A percentile compares a stretch with the other conserved stretches of the same genome.
phyloP scores from a whole-genome alignment of 805 yeast species.

The Metschnikowia dekortorum region DNA sequence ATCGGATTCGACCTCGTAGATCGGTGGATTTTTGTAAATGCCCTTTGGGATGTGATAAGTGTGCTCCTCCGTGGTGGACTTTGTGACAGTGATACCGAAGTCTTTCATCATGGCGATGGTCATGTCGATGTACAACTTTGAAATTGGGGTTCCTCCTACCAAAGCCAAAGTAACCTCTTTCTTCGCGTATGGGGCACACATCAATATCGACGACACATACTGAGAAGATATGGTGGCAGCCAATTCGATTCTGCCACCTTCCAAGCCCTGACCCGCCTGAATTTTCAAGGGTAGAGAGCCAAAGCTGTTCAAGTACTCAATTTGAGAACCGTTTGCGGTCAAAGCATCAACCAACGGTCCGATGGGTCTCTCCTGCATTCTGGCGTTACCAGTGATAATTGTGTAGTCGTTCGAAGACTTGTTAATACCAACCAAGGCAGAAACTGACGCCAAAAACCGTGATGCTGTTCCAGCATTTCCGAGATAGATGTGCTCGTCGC shows the following conservation, averaged over 20 bases:
- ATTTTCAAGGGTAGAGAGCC: constrained; percentile 87
- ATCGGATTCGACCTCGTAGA: constrained; percentile 90
- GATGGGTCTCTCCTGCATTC: constrained; percentile 97
- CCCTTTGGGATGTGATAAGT: constrained; percentile 91
- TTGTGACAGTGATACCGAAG: constrained; percentile 76
- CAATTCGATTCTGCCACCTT: constrained; percentile 89
- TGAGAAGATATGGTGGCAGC: constrained; percentile 97
- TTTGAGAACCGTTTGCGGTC: constrained; percentile 68
- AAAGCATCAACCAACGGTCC: constrained; percentile 95
- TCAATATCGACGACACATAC: constrained; percentile 89
- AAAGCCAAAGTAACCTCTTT: constrained; percentile 82
- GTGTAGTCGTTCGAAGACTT: constrained; percentile 39
- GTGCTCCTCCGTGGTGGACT: constrained; percentile 65
- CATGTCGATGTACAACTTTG: constrained; percentile 95
- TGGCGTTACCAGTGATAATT: constrained; percentile 83
- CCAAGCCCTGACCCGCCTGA: constrained; percentile 62
- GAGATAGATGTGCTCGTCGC: constrained; percentile 66
- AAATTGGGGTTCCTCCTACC: constrained; percentile 95
- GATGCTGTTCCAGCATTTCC: constrained; percentile 99
- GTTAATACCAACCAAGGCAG: constrained; percentile 64
- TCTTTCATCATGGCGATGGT: constrained; percentile 91
- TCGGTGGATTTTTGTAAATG: constrained; percentile 70
- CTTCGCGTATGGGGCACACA: constrained; percentile 96
- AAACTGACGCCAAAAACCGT: constrained; percentile 87
- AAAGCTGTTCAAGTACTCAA: constrained; percentile 63